Evolutionary conservation across 768 basidiomycete species (phyloP).

Genomic region (Leccinellum albellum): DNA sequence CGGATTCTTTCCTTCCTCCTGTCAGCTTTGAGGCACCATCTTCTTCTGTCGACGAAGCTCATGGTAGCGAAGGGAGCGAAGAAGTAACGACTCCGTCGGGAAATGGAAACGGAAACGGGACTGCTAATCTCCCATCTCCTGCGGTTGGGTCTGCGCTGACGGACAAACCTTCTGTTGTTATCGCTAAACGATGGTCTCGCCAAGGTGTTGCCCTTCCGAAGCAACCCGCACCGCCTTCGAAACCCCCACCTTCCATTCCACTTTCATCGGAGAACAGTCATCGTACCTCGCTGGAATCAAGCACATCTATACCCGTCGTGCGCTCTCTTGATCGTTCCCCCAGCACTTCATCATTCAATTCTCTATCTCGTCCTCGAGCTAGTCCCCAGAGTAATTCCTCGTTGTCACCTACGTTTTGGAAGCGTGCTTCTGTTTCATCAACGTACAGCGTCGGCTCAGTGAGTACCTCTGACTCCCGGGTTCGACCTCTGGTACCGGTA

Average conservation of each 20-base stretch:
- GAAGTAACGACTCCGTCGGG: background rate
- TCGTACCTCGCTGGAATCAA: slow-evolving; percentile 24
- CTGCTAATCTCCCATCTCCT: background rate
- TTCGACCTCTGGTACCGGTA: slow-evolving; percentile 8
- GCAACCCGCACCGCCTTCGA: slow-evolving; percentile 53
- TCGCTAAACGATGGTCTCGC: slow-evolving; percentile 51
- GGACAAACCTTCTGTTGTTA: slow-evolving; percentile 24
- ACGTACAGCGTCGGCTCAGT: slow-evolving; percentile 41
- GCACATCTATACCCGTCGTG: slow-evolving; percentile 28
- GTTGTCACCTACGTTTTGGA: slow-evolving; percentile 48
- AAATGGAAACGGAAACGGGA: slow-evolving; percentile 3
- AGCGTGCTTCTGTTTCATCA: slow-evolving; percentile 51
- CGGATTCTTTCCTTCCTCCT: slow-evolving; percentile 3
- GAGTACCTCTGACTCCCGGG: slow-evolving; percentile 41
- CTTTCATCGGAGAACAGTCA: slow-evolving; percentile 19
- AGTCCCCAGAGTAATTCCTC: slow-evolving; percentile 45
- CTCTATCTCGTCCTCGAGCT: slow-evolving; percentile 20
- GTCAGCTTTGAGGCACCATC: background rate
- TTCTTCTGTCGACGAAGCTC: background rate
- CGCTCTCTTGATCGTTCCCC: slow-evolving; percentile 32
- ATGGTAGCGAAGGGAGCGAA: slow-evolving; percentile 3
- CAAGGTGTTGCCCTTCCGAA: slow-evolving; percentile 47
- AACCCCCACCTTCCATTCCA: slow-evolving; percentile 52
- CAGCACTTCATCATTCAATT: slow-evolving; percentile 38
- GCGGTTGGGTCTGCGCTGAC: slow-evolving; percentile 16